Base-by-base conservation (phyloP, 768 basidiomycete species). In the Russula foetens region DNA sequence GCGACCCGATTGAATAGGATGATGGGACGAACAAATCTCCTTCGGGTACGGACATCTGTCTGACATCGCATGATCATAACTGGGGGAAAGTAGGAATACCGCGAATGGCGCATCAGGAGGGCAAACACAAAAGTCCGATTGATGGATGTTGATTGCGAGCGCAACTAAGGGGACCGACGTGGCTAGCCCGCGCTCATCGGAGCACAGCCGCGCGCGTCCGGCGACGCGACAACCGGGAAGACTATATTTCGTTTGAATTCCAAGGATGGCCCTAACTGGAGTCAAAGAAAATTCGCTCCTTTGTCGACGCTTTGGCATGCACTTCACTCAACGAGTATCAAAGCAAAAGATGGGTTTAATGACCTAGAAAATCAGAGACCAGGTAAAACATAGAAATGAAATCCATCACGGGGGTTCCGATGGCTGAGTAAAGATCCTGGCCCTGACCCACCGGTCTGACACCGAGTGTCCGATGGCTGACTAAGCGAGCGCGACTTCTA, bases 1-100 rank as follows among this genome's bases (percentile, higher is more conserved):
- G 35, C 4, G 33, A 39, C 35, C 60, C 43, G 54, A 26, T 46
- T 23, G 28, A 52, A 52, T 45, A 61, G 60, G 60, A 49, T 4
- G 39, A 51, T 9, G 24, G 9, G 6, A 45, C 31, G 48, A 24
- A 19, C 39, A 2, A 31, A 49, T 9, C 28, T 56, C 47, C 60
- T 45, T 33, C 28, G 31, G 24, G 49, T 24, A 56, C 54, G 55
- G 60, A 61, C 29, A 33, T 52, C 41, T n/a, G 14, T 23, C 26
- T 8, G 21, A 19, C 2, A 31, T 46, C 14, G 15, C 21, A 35
- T 14, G 31, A 17, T 8, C 21, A 8, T 5, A 14, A 15, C 47
- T 12, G 11, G 14, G 12, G 21, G 1, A 14, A 7, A 26, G 12
- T 8, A 38, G 23, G 24, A 4, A 39, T 2, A 14, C 28, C 24